These are phyloP conservation scores for Trichoderma asperelloides DNA, from an alignment of 495 filamentous ascomycete species.

Conservation along the genomic window DNA sequence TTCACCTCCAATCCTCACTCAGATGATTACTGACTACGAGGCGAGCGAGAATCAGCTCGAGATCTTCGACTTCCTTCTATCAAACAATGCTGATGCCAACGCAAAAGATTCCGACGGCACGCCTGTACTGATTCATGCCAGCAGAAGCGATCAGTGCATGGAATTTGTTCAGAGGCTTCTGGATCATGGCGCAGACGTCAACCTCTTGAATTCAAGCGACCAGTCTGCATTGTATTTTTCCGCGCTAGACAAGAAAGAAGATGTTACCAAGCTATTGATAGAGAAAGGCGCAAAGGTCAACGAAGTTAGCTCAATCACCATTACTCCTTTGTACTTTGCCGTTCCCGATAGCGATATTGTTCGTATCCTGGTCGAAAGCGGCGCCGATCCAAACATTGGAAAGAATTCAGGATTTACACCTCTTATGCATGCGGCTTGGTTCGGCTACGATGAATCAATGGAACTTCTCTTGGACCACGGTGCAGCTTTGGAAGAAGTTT, in stretches of 20 bases:
- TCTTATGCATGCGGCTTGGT: constrained; percentile 9
- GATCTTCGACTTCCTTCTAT: not conserved
- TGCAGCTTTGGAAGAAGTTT: constrained; percentile 6
- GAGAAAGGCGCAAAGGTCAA: not conserved
- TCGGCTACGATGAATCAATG: not conserved
- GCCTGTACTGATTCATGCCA: not conserved
- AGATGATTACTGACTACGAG: not conserved
- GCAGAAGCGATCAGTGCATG: not conserved
- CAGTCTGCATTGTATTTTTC: not conserved
- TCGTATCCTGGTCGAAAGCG: constrained; percentile 10
- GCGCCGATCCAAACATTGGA: constrained; percentile 8
- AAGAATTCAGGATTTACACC: not conserved
- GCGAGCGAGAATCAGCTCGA: not conserved
- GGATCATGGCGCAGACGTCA: not conserved
- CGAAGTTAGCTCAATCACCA: not conserved
- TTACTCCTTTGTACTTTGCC: not conserved
- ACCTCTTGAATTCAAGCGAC: not conserved
- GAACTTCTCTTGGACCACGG: constrained; percentile 14
- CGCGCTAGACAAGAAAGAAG: not conserved
- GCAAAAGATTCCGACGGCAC: not conserved
- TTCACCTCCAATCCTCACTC: not conserved
- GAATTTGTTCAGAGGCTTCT: not conserved
- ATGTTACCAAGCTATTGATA: not conserved
- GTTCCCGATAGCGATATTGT: constrained; percentile 1
- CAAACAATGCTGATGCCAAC: not conserved